phyloP scores from a whole-genome alignment of 2,329 filamentous ascomycete species.

The Ophiognomonia clavigignenti-juglandacearum region DNA sequence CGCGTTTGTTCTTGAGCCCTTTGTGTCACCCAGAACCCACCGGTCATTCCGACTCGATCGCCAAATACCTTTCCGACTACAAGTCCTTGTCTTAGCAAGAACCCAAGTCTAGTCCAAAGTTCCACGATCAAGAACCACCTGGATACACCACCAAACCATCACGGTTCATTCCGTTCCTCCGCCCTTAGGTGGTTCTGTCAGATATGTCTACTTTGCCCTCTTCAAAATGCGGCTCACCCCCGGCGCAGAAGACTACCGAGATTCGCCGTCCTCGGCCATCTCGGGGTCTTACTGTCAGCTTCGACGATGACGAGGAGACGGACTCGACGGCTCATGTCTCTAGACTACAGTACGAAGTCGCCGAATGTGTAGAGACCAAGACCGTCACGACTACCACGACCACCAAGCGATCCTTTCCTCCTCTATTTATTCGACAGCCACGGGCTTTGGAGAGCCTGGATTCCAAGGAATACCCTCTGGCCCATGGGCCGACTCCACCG shows the following conservation, averaged over 20 bases:
- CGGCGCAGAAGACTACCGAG: conserved; percentile 24
- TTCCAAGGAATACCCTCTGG: conserved; percentile 84
- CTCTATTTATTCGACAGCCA: conserved; percentile 72
- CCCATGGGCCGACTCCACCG: conserved; percentile 73
- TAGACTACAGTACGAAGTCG: conserved; percentile 51
- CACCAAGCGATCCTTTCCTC: conserved; percentile 78
- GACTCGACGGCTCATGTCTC: conserved; percentile 16
- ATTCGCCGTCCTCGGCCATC: conserved; percentile 27
- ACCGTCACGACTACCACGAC: conserved; percentile 89
- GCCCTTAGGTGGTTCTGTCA: not conserved
- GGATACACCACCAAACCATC: not conserved
- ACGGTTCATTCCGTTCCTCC: not conserved
- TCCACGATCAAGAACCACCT: not conserved
- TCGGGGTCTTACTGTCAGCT: conserved; percentile 30
- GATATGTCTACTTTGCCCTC: conserved; percentile 13
- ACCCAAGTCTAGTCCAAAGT: not conserved
- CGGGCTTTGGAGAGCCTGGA: conserved; percentile 69
- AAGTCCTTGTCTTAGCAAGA: not conserved
- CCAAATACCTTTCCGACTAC: not conserved
- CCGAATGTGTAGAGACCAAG: conserved; percentile 63
- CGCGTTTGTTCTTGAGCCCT: not conserved
- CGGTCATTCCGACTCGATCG: not conserved
- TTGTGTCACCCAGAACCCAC: not conserved
- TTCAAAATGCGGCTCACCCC: conserved; percentile 10
- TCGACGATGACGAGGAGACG: conserved; percentile 26